phyloP scores from a whole-genome alignment of 1,284 basidiomycete genomes.

The Clitocybe nebularis region DNA sequence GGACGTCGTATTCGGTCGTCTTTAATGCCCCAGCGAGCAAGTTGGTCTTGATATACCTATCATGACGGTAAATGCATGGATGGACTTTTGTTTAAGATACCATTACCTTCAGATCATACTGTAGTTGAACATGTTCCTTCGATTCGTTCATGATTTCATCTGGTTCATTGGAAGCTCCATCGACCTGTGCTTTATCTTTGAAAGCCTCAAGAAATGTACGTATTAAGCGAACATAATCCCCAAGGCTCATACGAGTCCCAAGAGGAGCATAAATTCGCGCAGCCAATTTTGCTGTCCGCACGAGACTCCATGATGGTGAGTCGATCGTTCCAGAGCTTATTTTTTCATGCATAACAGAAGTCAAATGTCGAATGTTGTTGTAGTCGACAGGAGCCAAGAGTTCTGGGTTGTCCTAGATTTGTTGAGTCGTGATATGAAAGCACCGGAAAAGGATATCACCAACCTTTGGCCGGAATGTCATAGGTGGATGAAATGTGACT shows the following conservation, averaged over 20 bases:
- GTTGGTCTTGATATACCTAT: constrained; percentile 70
- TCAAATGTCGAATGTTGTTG: constrained; percentile 55
- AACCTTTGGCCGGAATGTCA: constrained; percentile 66
- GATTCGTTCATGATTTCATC: constrained; percentile 21
- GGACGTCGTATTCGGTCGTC: constrained; percentile 77
- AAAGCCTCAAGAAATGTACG: constrained; percentile 74
- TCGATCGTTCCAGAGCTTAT: constrained; percentile 77
- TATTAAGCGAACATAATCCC: constrained; percentile 76
- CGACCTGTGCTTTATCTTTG: constrained; percentile 38
- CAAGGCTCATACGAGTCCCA: constrained; percentile 76
- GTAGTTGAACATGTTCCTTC: constrained; percentile 30
- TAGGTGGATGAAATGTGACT: constrained; percentile 76
- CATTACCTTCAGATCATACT: constrained; percentile 59
- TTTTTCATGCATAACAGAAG: constrained; percentile 57
- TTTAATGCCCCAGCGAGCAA: constrained; percentile 65
- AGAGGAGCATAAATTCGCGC: constrained; percentile 78
- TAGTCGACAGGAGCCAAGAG: constrained; percentile 67
- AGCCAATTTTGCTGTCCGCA: constrained; percentile 72
- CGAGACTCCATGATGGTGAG: constrained; percentile 77
- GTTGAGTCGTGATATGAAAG: constrained; percentile 1
- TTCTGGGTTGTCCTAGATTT: constrained; percentile 58
- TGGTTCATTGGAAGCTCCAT: constrained; percentile 16
- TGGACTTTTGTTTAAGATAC: neutral
- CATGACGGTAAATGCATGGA: constrained; percentile 3
- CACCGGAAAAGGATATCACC: constrained; percentile 2